phyloP scores from a whole-genome alignment of 176 grass and related monocot species.

The Tuctoria greenei region DNA sequence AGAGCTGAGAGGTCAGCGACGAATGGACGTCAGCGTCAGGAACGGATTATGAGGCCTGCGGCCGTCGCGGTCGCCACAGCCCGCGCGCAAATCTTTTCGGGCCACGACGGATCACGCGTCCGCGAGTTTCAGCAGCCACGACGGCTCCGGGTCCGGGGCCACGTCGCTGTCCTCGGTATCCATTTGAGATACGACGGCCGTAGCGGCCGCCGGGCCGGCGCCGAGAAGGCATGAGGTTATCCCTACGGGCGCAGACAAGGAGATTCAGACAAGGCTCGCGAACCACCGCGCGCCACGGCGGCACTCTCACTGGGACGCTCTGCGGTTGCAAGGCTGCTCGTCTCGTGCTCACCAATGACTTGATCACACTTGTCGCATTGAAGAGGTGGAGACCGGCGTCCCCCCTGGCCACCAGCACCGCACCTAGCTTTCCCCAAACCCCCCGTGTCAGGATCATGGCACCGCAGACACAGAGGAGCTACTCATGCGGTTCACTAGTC shows the following conservation, averaged over 20 bases:
- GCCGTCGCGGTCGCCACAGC: slow-evolving; percentile 14
- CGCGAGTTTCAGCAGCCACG: slow-evolving; percentile 5
- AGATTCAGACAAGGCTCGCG: background rate
- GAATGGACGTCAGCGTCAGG: slow-evolving; percentile 23
- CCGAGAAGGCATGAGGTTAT: background rate
- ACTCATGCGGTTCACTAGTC: background rate
- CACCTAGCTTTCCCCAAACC: slow-evolving; percentile 2
- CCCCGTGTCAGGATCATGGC: background rate
- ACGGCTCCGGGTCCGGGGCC: background rate
- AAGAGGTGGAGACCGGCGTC: background rate
- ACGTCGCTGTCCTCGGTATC: slow-evolving; percentile 25
- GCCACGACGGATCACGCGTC: background rate
- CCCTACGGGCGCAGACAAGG: background rate
- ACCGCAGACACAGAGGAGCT: background rate
- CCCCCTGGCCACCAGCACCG: slow-evolving; percentile 15
- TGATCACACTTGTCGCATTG: slow-evolving; percentile 12
- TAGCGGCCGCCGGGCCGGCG: no score
- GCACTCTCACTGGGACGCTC: background rate
- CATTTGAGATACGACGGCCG: background rate
- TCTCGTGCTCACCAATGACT: background rate
- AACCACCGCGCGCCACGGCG: background rate
- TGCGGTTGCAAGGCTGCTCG: background rate
- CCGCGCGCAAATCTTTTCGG: slow-evolving; percentile 13
- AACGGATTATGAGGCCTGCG: slow-evolving; percentile 25
- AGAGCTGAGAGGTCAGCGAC: background rate